These are phyloP conservation scores for Aspergillus biplanus DNA, from an alignment of 495 filamentous ascomycete genomes.

Conservation along the genomic window DNA sequence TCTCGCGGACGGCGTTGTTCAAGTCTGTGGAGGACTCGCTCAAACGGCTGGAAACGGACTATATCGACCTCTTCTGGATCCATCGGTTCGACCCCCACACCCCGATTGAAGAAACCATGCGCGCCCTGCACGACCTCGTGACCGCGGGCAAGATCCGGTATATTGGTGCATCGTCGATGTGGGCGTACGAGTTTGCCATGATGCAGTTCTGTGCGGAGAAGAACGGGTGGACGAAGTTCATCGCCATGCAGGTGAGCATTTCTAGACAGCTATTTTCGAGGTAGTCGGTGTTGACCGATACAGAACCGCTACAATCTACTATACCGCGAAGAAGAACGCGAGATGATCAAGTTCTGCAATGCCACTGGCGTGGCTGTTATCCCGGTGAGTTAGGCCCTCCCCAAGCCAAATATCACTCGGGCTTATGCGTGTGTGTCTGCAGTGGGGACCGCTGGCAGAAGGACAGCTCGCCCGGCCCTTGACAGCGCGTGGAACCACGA, in stretches of 20 bases:
- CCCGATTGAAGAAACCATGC: constrained; percentile 1
- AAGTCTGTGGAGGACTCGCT: neutral
- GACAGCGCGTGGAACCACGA: neutral
- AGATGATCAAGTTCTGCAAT: constrained; percentile 8
- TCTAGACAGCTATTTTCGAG: neutral
- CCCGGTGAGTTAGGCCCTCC: neutral
- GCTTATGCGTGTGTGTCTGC: neutral
- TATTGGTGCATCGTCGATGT: neutral
- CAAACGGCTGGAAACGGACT: neutral
- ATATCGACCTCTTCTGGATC: constrained; percentile 7
- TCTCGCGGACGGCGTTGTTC: neutral
- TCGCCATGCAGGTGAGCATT: constrained; percentile 3
- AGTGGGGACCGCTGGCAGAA: neutral
- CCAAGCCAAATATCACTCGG: neutral
- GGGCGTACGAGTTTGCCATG: constrained; percentile 9
- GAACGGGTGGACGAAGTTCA: constrained; percentile 10
- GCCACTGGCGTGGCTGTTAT: neutral
- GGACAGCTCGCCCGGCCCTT: neutral
- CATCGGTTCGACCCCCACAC: constrained; percentile 1
- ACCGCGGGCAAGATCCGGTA: neutral
- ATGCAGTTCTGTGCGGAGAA: constrained; percentile 5
- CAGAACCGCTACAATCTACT: constrained; percentile 4
- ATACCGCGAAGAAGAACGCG: constrained; percentile 7
- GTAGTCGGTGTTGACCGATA: neutral
- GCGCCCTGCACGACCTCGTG: constrained; percentile 2